These are phyloP conservation scores for Rosa multiflora DNA, from an alignment of 306 rosid genomes.

Conservation along the genomic window DNA sequence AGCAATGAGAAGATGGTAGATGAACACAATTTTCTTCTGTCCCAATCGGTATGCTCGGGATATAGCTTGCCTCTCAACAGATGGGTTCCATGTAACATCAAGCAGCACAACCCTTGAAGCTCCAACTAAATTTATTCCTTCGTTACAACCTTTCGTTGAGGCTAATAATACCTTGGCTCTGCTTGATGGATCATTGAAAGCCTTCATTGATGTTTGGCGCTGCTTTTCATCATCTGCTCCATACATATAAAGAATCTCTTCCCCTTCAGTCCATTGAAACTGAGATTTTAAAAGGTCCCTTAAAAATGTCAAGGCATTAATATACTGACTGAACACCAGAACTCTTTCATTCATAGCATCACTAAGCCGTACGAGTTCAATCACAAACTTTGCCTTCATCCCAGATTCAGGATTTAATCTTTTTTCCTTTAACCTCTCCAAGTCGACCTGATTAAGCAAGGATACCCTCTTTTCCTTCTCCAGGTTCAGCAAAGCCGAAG, in stretches of 20 bases:
- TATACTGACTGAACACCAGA: slow-evolving; percentile 61
- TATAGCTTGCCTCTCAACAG: no score
- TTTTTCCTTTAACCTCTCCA: slow-evolving; percentile 24
- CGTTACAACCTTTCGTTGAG: not conserved
- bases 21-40: no score
- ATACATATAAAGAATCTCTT: slow-evolving; percentile 39
- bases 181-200: slow-evolving; percentile 52
- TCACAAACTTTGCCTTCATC: slow-evolving; percentile 43
- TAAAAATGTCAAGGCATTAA: slow-evolving; percentile 39
- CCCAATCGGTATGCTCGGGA: no score
- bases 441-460: not conserved
- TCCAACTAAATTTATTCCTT: no score
- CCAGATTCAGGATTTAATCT: slow-evolving; percentile 42
- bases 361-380: slow-evolving; percentile 51
- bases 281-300: slow-evolving; percentile 34
- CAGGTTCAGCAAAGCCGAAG: slow-evolving; percentile 35
- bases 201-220: slow-evolving; percentile 49
- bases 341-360: slow-evolving; percentile 50
- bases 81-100: no score
- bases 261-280: slow-evolving; percentile 51
- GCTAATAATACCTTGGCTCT: slow-evolving; percentile 59
- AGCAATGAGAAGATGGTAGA: no score
- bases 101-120: no score
- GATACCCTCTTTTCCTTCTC: not conserved
- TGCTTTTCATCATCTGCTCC: slow-evolving; percentile 37